Percentiles rank a stretch among this genome's conserved stretches.
phyloP scores from a whole-genome alignment of 441 rosid genomes.

The Croton setiger region DNA sequence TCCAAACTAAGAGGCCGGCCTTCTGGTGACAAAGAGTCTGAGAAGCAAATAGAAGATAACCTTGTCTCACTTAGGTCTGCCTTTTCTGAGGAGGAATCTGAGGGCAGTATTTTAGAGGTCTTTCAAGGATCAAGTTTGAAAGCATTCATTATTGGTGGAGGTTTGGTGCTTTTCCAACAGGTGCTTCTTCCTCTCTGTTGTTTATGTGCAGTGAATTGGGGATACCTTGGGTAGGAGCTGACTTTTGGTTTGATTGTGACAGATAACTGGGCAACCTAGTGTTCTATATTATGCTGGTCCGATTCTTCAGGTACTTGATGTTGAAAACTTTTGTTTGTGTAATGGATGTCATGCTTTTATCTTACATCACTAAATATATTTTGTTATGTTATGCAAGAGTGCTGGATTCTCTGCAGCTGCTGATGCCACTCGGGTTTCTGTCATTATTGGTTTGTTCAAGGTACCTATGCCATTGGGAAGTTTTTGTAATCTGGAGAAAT shows the following conservation, averaged over 20 bases:
- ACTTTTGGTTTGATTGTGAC: conserved; percentile 28
- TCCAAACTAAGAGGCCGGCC: conserved; percentile 84
- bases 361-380: conserved; percentile 16
- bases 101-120: conserved; percentile 77
- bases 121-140: conserved; percentile 89
- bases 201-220: neutral
- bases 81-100: conserved; percentile 55
- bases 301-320: conserved; percentile 79
- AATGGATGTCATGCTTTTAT: conserved; percentile 7
- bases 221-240: conserved; percentile 19
- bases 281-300: conserved; percentile 95
- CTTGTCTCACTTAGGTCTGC: conserved; percentile 63
- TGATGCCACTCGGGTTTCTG: conserved; percentile 95
- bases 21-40: conserved; percentile 62
- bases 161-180: conserved; percentile 98
- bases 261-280: conserved; percentile 99
- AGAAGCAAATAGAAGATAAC: conserved; percentile 71
- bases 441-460: conserved; percentile 88
- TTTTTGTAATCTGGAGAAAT: neutral
- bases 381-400: conserved; percentile 45
- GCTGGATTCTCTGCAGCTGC: conserved; percentile 99
- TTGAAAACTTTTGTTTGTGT: conserved; percentile 16
- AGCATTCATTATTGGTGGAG: conserved; percentile 91
- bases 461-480: conserved; percentile 29
- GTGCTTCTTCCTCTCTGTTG: conserved; percentile 35